These are phyloP conservation scores for Trypanosomatidae sp. DNA, from an alignment of 208 protist genomes.

Conservation along the genomic window DNA sequence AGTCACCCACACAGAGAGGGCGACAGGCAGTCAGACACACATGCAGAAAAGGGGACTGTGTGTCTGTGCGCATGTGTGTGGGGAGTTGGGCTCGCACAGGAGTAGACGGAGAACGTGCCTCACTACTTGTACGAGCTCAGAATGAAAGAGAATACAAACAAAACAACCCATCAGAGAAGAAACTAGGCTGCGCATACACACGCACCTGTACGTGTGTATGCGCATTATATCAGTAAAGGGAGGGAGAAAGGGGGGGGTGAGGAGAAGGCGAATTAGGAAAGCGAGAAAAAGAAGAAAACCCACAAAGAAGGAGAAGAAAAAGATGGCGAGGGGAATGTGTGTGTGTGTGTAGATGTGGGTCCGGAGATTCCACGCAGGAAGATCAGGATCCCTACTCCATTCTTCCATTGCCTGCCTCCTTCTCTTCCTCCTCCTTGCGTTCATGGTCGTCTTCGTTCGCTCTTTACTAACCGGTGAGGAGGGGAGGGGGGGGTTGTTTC, in stretches of 20 bases:
- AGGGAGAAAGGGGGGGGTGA: neutral
- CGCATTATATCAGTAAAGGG: neutral
- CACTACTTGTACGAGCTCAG: constrained; percentile 4
- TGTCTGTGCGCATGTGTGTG: neutral
- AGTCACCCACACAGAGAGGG: too few relatives aligned
- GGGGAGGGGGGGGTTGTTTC: neutral
- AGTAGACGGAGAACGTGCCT: constrained; percentile 18
- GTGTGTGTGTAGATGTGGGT: neutral
- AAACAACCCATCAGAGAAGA: neutral
- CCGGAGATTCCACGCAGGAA: neutral
- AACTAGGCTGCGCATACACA: neutral
- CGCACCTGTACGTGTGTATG: neutral
- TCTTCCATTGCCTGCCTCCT: neutral
- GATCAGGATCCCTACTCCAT: neutral
- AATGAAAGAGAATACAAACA: neutral
- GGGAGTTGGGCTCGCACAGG: neutral
- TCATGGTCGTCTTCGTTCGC: neutral
- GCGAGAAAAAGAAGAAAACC: constrained; percentile 5
- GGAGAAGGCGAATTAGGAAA: neutral
- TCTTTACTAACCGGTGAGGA: neutral
- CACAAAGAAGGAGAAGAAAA: constrained; percentile 10
- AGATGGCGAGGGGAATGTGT: neutral
- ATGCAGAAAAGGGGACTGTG: neutral
- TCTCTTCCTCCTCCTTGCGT: neutral
- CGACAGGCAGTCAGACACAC: neutral